Evolutionary conservation across 306 rosid genomes (phyloP).

Genomic region (Prunus padus): DNA sequence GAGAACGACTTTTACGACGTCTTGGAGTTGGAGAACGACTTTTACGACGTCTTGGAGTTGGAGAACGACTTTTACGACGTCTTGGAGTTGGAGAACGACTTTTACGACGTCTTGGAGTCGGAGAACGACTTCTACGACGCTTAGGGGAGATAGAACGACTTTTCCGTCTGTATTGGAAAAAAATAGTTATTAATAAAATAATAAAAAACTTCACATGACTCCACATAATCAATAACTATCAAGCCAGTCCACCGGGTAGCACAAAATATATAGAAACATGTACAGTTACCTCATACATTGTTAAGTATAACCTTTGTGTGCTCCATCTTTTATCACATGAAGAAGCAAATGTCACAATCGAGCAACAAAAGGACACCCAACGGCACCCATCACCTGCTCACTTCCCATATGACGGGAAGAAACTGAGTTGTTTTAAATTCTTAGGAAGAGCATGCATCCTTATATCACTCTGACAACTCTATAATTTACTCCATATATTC

Average conservation of each 20-base stretch:
- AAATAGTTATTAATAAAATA: conserved; percentile 36
- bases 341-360: conserved; percentile 91
- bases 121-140: conserved; percentile 36
- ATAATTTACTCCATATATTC: conserved; percentile 22
- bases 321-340: conserved; percentile 97
- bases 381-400: conserved; percentile 87
- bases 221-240: conserved; percentile 27
- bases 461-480: conserved; percentile 30
- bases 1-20: conserved; percentile 67
- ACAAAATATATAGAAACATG: conserved; percentile 52
- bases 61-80: conserved; percentile 36
- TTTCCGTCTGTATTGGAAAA: conserved; percentile 66
- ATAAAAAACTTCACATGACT: conserved; percentile 14
- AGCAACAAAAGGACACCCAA: conserved; percentile 83
- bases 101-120: conserved; percentile 47
- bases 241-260: conserved; percentile 61
- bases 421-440: conserved; percentile 49
- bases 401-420: conserved; percentile 70
- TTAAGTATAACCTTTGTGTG: conserved; percentile 85
- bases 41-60: conserved; percentile 31
- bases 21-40: conserved; percentile 54
- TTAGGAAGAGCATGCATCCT: conserved; percentile 39
- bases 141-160: conserved; percentile 69
- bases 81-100: conserved; percentile 64
- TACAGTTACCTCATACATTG: conserved; percentile 97